A percentile compares a stretch with the other conserved stretches of the same genome.
phyloP scores from a whole-genome alignment of 1,284 basidiomycete genomes.

The Papiliotrema terrestris region DNA sequence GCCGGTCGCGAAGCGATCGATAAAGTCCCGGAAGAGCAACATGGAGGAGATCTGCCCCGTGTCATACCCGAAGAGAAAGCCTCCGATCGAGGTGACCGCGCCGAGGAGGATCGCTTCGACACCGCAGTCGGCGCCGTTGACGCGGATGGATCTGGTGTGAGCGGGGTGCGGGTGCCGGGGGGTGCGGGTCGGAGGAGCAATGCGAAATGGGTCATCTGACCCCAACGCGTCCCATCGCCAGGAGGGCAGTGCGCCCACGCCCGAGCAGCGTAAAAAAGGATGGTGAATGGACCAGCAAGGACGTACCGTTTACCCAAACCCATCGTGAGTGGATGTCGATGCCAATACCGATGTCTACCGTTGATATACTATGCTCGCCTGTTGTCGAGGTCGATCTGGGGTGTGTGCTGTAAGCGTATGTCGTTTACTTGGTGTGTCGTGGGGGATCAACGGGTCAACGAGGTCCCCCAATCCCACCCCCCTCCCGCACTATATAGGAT shows the following conservation, averaged over 20 bases:
- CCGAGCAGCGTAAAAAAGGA: too few species aligned
- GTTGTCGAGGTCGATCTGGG: neutral
- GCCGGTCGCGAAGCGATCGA: constrained; percentile 7
- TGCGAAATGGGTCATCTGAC: too few species aligned
- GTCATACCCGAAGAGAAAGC: constrained; percentile 45
- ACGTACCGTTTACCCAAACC: constrained; percentile 3
- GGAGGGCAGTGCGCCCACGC: too few species aligned
- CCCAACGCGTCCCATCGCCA: neutral
- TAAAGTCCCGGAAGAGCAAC: constrained; percentile 59
- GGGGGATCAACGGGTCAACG: neutral
- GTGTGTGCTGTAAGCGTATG: neutral
- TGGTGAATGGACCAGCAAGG: too few species aligned
- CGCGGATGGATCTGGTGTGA: neutral
- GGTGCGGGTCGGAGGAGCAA: too few species aligned
- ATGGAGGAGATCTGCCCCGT: constrained; percentile 76
- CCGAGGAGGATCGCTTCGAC: constrained; percentile 6
- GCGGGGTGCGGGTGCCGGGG: neutral
- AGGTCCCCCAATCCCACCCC: neutral
- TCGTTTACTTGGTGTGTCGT: neutral
- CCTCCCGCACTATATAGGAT: neutral
- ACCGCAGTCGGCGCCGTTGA: constrained; percentile 10
- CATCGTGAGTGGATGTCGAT: neutral
- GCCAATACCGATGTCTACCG: neutral
- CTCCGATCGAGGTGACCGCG: constrained; percentile 6
- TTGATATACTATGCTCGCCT: neutral